These are phyloP conservation scores for Zygosaccharomyces bailii DNA, from an alignment of 805 yeast species.

Conservation along the genomic window DNA sequence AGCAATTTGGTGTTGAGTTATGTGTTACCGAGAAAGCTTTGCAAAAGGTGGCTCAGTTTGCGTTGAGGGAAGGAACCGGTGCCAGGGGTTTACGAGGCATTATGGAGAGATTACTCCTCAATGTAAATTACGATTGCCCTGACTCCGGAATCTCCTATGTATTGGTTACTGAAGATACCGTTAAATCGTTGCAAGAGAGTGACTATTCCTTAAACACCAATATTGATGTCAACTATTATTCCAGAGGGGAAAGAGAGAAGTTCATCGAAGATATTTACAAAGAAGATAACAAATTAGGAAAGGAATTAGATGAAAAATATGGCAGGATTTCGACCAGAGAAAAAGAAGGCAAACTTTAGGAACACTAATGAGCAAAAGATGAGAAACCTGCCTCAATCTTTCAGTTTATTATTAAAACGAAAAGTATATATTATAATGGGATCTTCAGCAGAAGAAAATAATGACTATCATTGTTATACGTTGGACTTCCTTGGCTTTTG, in stretches of 20 bases:
- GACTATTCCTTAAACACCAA: constrained; percentile 33
- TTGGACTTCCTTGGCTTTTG: constrained; percentile 25
- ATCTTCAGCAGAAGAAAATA: background rate
- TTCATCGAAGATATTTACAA: constrained; percentile 40
- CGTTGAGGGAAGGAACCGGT: constrained; percentile 54
- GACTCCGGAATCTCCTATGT: constrained; percentile 53
- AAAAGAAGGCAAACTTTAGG: constrained; percentile 10
- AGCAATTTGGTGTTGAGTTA: constrained; percentile 49
- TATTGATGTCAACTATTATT: constrained; percentile 43
- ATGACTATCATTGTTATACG: background rate
- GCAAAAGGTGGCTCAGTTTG: constrained; percentile 45
- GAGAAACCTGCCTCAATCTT: constrained; percentile 13
- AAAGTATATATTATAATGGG: background rate
- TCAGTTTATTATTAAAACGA: background rate
- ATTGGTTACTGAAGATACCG: constrained; percentile 45
- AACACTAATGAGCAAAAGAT: background rate
- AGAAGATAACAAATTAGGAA: constrained; percentile 43
- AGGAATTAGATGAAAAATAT: constrained; percentile 35
- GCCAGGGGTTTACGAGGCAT: constrained; percentile 58
- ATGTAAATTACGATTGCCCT: constrained; percentile 57
- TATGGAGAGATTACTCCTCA: constrained; percentile 48
- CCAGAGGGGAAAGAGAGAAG: constrained; percentile 41
- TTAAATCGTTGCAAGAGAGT: constrained; percentile 38
- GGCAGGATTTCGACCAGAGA: constrained; percentile 25
- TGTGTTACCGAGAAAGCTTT: constrained; percentile 49